These are phyloP conservation scores for Quercus robur DNA, from an alignment of 306 rosid species.

Conservation along the genomic window DNA sequence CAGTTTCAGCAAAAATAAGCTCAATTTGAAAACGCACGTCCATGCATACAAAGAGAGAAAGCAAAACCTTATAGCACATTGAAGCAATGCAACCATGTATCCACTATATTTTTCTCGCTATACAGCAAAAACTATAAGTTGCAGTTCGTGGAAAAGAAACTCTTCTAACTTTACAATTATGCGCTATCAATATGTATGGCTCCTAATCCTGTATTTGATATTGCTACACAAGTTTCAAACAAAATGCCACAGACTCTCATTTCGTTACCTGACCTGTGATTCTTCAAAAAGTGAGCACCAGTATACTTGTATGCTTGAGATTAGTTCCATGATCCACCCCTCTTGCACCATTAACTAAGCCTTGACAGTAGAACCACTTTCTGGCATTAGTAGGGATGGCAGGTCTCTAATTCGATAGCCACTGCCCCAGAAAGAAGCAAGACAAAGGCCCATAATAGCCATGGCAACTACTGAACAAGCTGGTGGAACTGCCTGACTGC, in stretches of 20 bases:
- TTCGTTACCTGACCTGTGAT: neutral
- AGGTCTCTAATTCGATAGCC: conserved; percentile 69
- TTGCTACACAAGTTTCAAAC: neutral
- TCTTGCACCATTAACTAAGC: conserved; percentile 1
- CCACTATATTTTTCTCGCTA: neutral
- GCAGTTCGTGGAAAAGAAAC: conserved; percentile 6
- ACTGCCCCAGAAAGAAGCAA: conserved; percentile 91
- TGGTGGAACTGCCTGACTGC: conserved; percentile 91
- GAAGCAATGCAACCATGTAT: neutral
- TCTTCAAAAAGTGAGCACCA: neutral
- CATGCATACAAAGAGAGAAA: neutral
- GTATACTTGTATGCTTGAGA: neutral
- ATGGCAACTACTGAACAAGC: conserved; percentile 93
- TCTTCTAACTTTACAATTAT: conserved; percentile 19
- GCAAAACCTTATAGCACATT: neutral
- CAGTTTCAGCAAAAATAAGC: too few species aligned
- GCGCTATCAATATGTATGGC: conserved; percentile 5
- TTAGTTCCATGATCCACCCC: conserved; percentile 1
- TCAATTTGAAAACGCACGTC: too few species aligned
- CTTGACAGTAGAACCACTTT: conserved; percentile 41
- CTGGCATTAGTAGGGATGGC: conserved; percentile 33
- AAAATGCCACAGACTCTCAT: neutral
- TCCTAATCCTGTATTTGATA: neutral
- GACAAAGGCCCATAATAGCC: conserved; percentile 95
- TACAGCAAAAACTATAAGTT: neutral